Base-by-base conservation (phyloP, 768 basidiomycete genomes). In the Cantharellus cinnabarinus region DNA sequence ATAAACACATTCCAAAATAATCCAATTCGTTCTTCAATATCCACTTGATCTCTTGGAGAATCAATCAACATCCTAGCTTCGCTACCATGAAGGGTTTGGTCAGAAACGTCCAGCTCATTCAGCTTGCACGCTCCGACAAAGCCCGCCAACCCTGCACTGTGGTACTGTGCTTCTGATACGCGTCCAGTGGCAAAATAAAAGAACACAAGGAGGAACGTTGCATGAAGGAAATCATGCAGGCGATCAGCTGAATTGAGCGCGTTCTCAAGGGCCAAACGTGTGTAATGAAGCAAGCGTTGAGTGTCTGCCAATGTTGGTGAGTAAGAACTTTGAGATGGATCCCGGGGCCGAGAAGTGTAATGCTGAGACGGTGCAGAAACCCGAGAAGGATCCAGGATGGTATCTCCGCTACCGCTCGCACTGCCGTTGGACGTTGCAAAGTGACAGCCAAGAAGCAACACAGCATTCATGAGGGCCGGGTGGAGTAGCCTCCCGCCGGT, bases 391-490 rank as follows among this genome's bases (percentile, higher is more conserved):
- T 29, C 20, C 20, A 29, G 20, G 20, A 29, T 29, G 10, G 44
- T 48, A 48, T 54, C 10, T 10, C 52, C 52, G 38, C 52, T 37
- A 37, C 14, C 10, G 38, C 7, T 54, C 44, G 10, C 44, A 1
- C 44, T 29, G 29, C 44, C 44, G 3, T 79, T 75, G 42, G 79
- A 80, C 29, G 83, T 76, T 5, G 86, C 85, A 44, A 88, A 75
- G 66, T 82, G 85, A 68, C 85, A 88, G 2, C 84, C 82, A 82
- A 85, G 87, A 4, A 88, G 77, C 67, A 81, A 89, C 65, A 88
- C 81, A 62, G 85, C 76, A 66, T 87, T 85, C 75, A 87, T 79
- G 40, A 79, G 74, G 58, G 76, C 79, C 4, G 86, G 81, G 65
- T 89, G 86, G 20, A 79, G 14, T 7, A 37, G 7, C 14, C 38